Conservation (phyloP, 2,329 filamentous ascomycete genomes). For the Scedosporium boydii region DNA sequence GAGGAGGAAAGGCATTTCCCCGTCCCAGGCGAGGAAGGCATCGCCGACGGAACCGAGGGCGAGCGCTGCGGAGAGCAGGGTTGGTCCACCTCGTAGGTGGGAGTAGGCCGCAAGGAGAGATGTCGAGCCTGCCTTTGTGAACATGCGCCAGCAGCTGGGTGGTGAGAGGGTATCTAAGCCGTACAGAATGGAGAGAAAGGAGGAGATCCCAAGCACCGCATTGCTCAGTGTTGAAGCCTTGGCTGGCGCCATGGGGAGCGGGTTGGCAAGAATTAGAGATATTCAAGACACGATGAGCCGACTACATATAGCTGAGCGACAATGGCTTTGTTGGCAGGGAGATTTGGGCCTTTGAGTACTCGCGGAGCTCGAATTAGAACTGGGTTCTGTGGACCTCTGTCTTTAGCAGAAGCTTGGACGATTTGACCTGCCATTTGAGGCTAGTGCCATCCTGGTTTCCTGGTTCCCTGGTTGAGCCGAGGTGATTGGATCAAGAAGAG, state of each 20-base stretch:
- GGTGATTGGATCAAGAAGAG: background rate
- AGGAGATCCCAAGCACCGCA: conserved; percentile 8
- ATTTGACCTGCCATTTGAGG: background rate
- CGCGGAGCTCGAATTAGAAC: too few relatives aligned
- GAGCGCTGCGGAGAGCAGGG: conserved; percentile 17
- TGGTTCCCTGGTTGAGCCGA: background rate
- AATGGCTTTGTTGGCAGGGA: background rate
- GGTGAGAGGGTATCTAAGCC: conserved; percentile 10
- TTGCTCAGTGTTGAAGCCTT: conserved; percentile 2
- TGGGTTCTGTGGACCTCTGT: too few relatives aligned
- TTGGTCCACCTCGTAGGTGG: background rate
- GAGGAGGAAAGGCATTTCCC: conserved; percentile 19
- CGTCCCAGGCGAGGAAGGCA: conserved; percentile 24
- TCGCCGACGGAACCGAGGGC: conserved; percentile 23
- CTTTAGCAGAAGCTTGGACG: too few relatives aligned
- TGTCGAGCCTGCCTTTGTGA: conserved; percentile 21
- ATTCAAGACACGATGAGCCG: background rate
- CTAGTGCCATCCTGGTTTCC: background rate
- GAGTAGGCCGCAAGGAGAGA: conserved; percentile 14
- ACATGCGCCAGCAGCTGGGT: conserved; percentile 18
- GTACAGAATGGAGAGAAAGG: conserved; percentile 12
- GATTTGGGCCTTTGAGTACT: background rate
- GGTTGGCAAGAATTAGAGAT: background rate
- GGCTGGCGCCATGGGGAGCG: background rate
- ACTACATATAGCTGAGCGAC: background rate